phyloP scores from a whole-genome alignment of 2,329 filamentous ascomycete species.

The Corynespora cassiicola region DNA sequence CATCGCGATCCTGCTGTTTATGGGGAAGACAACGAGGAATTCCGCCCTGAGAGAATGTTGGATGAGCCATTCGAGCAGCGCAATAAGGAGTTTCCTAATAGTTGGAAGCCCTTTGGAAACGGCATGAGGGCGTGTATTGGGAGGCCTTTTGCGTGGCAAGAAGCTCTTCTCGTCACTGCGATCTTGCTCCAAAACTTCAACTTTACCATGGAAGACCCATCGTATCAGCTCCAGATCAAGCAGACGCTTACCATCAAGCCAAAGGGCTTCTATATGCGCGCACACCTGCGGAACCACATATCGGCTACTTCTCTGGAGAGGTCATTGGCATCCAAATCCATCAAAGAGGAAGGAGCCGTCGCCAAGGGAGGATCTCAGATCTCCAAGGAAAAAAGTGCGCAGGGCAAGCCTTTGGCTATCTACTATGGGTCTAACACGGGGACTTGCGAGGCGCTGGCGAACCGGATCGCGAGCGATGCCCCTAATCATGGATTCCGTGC shows the following conservation, averaged over 20 bases:
- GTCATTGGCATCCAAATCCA: constrained; percentile 26
- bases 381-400: constrained; percentile 14
- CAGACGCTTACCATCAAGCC: constrained; percentile 56
- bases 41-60: constrained; percentile 56
- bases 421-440: constrained; percentile 51
- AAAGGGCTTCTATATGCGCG: constrained; percentile 47
- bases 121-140: constrained; percentile 62
- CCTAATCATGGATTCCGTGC: constrained; percentile 44
- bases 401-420: constrained; percentile 42
- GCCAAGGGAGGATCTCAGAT: constrained; percentile 2
- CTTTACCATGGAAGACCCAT: constrained; percentile 50
- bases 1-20: constrained; percentile 52
- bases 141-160: constrained; percentile 62
- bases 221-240: constrained; percentile 52
- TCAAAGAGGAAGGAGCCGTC: constrained; percentile 15
- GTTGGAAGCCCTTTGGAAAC: constrained; percentile 63
- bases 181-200: constrained; percentile 56
- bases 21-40: constrained; percentile 53
- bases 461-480: constrained; percentile 44
- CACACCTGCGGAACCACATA: constrained; percentile 37
- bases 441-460: constrained; percentile 51
- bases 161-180: constrained; percentile 53
- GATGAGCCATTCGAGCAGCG: constrained; percentile 49
- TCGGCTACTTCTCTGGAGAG: constrained; percentile 40
- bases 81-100: constrained; percentile 47